Evolutionary conservation across 306 rosid species (phyloP).

Genomic region (Betula pendula): DNA sequence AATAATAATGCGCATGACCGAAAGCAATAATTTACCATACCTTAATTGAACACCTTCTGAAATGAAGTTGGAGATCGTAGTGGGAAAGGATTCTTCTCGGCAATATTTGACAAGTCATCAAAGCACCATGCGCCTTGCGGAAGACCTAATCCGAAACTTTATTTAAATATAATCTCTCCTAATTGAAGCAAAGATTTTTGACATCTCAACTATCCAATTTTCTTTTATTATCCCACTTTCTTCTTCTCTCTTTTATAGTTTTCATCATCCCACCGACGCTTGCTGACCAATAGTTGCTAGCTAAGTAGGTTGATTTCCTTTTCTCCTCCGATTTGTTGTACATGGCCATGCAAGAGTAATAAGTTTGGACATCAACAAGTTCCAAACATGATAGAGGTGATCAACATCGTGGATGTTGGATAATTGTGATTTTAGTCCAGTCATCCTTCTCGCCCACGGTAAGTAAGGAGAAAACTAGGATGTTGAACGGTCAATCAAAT

Average conservation of each 20-base stretch:
- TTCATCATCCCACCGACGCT: background rate
- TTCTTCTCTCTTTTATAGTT: constrained; percentile 23
- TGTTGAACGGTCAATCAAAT: constrained; percentile 85
- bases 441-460: background rate
- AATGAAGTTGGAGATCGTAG: constrained; percentile 11
- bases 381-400: constrained; percentile 7
- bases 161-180: constrained; percentile 6
- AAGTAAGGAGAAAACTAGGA: constrained; percentile 25
- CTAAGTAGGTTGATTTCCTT: background rate
- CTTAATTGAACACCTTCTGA: constrained; percentile 23
- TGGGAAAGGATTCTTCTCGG: constrained; percentile 22
- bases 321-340: background rate
- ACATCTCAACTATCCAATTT: constrained; percentile 42
- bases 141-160: constrained; percentile 17
- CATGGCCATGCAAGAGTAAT: background rate
- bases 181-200: constrained; percentile 37
- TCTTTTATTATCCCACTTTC: constrained; percentile 20
- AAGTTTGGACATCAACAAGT: background rate
- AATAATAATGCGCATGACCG: no score
- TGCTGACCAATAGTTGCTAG: background rate
- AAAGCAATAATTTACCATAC: background rate
- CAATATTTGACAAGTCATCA: constrained; percentile 31
- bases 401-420: background rate
- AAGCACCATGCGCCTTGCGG: constrained; percentile 30
- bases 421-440: background rate